Percentiles rank a stretch among this genome's conserved stretches.
Evolutionary conservation across 176 grass and related monocot genomes (phyloP).

Genomic region (Coix lacrymajobi): DNA sequence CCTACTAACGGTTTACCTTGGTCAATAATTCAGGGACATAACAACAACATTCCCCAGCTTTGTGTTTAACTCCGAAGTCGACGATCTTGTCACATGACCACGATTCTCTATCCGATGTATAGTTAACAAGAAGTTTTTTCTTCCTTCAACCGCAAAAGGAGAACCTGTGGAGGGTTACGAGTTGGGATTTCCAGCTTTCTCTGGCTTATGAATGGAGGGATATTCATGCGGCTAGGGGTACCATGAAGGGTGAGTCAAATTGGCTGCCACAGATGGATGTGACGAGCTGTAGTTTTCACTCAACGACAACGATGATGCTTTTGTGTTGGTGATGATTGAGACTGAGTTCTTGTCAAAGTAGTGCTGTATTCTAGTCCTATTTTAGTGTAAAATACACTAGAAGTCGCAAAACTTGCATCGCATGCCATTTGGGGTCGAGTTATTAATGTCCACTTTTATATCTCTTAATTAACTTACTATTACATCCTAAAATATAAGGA

Average conservation of each 20-base stretch:
- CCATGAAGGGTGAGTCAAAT: background rate
- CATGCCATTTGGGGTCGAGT: background rate
- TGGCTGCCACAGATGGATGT: background rate
- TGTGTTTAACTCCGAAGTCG: conserved; percentile 87
- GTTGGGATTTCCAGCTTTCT: background rate
- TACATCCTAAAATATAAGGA: background rate
- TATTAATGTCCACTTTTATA: background rate
- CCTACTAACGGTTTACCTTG: background rate
- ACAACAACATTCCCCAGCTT: conserved; percentile 98
- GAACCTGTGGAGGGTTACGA: background rate
- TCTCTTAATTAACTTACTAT: background rate
- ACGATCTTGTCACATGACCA: conserved; percentile 65
- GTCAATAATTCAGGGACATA: conserved; percentile 76
- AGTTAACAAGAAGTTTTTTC: conserved; percentile 19
- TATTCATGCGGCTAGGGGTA: conserved; percentile 5
- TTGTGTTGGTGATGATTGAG: conserved; percentile 14
- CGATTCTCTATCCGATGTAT: conserved; percentile 9
- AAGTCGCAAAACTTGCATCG: background rate
- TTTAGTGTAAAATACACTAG: background rate
- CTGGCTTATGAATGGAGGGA: background rate
- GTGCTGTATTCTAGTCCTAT: background rate
- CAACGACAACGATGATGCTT: background rate
- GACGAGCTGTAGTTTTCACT: background rate
- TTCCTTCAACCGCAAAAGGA: background rate
- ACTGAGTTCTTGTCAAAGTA: background rate